These are phyloP conservation scores for Arxiozyma bovina DNA, from an alignment of 1,139 yeast species.

Conservation along the genomic window DNA sequence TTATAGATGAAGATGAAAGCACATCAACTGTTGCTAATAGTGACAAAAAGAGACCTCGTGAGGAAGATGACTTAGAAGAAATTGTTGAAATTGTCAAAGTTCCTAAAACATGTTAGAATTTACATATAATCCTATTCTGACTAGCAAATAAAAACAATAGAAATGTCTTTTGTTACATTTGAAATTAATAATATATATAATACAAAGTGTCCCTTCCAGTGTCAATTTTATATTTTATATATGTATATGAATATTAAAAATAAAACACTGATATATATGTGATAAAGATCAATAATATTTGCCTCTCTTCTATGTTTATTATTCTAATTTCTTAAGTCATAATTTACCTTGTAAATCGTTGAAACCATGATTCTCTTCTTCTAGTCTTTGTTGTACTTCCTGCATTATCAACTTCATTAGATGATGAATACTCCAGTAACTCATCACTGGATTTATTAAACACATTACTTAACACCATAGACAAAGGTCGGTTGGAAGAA, in stretches of 20 bases:
- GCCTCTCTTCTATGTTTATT: neutral
- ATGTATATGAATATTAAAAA: neutral
- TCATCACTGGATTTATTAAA: slow-evolving; percentile 19
- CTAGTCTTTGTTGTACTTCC: slow-evolving; percentile 20
- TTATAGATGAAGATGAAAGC: slow-evolving; percentile 8
- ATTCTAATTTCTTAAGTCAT: neutral
- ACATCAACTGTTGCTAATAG: neutral
- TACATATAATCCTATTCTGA: neutral
- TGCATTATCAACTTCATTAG: slow-evolving; percentile 9
- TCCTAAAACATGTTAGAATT: neutral
- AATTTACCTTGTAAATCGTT: slow-evolving; percentile 25
- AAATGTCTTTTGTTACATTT: neutral
- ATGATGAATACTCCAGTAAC: slow-evolving; percentile 5
- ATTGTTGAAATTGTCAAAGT: neutral
- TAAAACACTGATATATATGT: neutral
- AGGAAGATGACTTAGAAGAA: neutral
- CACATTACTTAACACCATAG: slow-evolving; percentile 15
- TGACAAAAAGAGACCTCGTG: neutral
- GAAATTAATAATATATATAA: neutral
- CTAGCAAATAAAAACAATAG: neutral
- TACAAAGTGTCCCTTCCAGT: neutral
- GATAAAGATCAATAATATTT: neutral
- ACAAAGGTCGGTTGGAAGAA: slow-evolving; percentile 16
- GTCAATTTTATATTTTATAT: neutral
- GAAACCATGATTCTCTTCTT: slow-evolving; percentile 29